Base-by-base conservation (phyloP, 768 basidiomycete species). In the Kwoniella shandongensis region DNA sequence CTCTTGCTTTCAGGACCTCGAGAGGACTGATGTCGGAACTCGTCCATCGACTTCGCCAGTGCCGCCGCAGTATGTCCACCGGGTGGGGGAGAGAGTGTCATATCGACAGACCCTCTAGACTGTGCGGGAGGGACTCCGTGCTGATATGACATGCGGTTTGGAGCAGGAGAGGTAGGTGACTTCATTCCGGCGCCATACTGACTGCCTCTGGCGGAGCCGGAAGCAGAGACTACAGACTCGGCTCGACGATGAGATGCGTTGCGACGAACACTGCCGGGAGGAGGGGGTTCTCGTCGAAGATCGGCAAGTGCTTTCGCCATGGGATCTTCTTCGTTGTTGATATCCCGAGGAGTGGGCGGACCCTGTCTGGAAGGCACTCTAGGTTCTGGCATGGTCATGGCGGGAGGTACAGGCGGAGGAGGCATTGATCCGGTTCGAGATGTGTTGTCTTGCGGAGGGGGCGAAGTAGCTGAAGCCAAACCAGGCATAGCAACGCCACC, bases 251-350 rank as follows among this genome's bases (percentile, higher is more conserved):
- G 63, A 32, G 70, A 74, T n/a, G 69, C 46, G 20, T 65, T 66
- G 1, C 73, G 51, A 22, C 74, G 44, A 15, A 76, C 67, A 32
- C 68, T 70, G 4, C 70, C 72, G 1, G 72, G 65, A 18, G 67
- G 70, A n/a, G 73, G 75, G 0, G 75, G 73, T 44, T 78, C 73
- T 41, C 65, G 57, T 40, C 76, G 59, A 11, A 79, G 69, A 27
- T 74, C 73, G 17, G 73, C 78, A 56, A 81, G 65, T 26, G 78
- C 76, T 49, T 73, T 72, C 15, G 78, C 78, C 67, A 80, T 76
- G 0, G 79, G 80, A 51, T 80, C 80, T 15, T 73, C 74, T 20
- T 77, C 77, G 48, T 76, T 75, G 17, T 73, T 69, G 15, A 75
- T 54, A 25, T 53, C 46, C 6, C 59, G 51, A 26, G 65, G 57